phyloP scores from a whole-genome alignment of 2,329 filamentous ascomycete genomes.

The Hymenoscyphus fraxineus region DNA sequence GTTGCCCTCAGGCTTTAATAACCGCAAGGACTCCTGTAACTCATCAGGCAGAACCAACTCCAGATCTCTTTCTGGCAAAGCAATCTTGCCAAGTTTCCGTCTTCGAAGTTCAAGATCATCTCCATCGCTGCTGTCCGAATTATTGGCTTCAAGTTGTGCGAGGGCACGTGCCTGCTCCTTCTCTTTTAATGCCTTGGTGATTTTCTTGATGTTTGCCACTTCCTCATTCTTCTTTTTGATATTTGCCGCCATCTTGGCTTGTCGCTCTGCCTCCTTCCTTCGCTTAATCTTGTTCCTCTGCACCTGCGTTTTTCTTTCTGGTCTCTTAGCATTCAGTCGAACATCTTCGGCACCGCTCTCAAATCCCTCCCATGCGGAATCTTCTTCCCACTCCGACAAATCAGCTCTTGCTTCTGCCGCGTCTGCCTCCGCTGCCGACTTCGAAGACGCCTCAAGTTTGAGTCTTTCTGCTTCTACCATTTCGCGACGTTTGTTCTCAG shows the following conservation, averaged over 20 bases:
- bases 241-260: constrained; percentile 69
- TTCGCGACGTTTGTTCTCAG: constrained; percentile 69
- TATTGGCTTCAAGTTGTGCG: constrained; percentile 42
- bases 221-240: constrained; percentile 72
- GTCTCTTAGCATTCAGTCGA: constrained; percentile 64
- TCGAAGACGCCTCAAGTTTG: constrained; percentile 63
- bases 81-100: constrained; percentile 68
- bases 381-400: constrained; percentile 73
- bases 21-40: constrained; percentile 72
- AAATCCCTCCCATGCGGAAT: constrained; percentile 86
- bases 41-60: constrained; percentile 81
- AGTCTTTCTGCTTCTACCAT: constrained; percentile 64
- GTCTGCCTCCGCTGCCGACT: constrained; percentile 70
- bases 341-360: constrained; percentile 76
- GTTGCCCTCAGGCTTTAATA: constrained; percentile 94
- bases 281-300: constrained; percentile 87
- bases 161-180: constrained; percentile 50
- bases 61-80: constrained; percentile 73
- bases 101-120: constrained; percentile 64
- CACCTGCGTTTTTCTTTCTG: constrained; percentile 77
- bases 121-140: constrained; percentile 51
- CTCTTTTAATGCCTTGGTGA: constrained; percentile 60
- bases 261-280: constrained; percentile 80
- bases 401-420: constrained; percentile 65
- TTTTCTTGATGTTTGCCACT: constrained; percentile 65